A percentile compares a stretch with the other conserved stretches of the same genome.
phyloP scores from a whole-genome alignment of 2,329 filamentous ascomycete species.

The Alternaria triticimaculans region DNA sequence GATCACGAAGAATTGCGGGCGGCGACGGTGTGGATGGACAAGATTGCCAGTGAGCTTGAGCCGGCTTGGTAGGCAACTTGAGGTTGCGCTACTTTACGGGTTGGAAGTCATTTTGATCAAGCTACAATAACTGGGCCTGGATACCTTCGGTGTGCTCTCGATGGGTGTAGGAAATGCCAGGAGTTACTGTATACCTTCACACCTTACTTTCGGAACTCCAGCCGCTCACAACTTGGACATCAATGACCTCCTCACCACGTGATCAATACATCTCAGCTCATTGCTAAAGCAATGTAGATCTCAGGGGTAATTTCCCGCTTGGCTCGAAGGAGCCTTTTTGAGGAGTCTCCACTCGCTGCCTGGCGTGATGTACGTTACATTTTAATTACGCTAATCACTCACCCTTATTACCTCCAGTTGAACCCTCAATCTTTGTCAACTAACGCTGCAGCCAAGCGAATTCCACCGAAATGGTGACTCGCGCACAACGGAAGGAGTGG shows the following conservation, averaged over 20 bases:
- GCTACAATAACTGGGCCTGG: background rate
- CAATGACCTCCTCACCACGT: background rate
- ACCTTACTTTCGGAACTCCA: no score
- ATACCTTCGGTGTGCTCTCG: background rate
- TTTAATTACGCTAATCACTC: no score
- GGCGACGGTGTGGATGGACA: background rate
- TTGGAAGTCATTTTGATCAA: background rate
- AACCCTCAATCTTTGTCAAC: no score
- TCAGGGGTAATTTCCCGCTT: background rate
- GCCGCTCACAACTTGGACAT: background rate
- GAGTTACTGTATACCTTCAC: background rate
- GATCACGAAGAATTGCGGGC: background rate
- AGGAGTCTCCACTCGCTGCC: background rate
- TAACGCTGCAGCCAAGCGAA: no score
- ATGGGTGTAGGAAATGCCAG: rapidly evolving
- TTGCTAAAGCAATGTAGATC: background rate
- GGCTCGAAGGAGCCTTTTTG: rapidly evolving
- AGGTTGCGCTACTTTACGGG: background rate
- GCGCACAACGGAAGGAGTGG: no score
- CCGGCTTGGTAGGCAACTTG: rapidly evolving
- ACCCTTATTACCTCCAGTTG: no score
- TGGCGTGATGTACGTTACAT: no score
- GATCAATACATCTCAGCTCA: rapidly evolving
- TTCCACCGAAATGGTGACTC: no score
- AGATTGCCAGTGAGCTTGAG: rapidly evolving